Base-by-base conservation (phyloP, 768 basidiomycete species). In the Leccinum rimulosum region DNA sequence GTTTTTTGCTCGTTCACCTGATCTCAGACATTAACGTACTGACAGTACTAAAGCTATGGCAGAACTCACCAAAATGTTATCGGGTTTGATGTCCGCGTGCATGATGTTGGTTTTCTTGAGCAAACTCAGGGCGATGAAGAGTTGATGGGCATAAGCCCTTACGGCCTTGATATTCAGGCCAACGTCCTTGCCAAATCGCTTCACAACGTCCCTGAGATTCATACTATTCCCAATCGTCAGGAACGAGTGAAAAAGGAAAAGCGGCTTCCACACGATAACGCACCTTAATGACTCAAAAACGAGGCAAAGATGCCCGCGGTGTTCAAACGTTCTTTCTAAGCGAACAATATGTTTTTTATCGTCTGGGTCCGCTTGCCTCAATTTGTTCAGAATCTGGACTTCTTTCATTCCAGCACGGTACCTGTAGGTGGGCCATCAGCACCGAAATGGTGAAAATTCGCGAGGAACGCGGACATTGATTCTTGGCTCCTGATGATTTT, bases 21-120 rank as follows among this genome's bases (percentile, higher is more conserved):
- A 55, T 31, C 49, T 30, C 45, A 22, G 58, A 52, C 15, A 54
- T 65, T 45, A 62, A 60, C 56, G 49, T 58, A 59, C 55, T 56
- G 64, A 61, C 59, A 67, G 53, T 47, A 56, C 40, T 50, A 64
- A 45, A 59, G 38, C 3, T 22, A 55, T 10, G 31, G 58, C n/a
- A 17, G 50, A 36, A 81, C 87, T 33, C 62, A 95, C 95, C 68
- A 98, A 73, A 47, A 99, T 96, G 71, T 98, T 98, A 72, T 98
- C 97, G 19, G 97, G 97, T 74, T 98, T 98, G 72, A 99, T 92
- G 70, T 99, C 97, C 7, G 97, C 97, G 68, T 99, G 97, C 85
- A 98, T 97, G 59, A 98, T 86, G 64, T 91, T 93, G 59, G 86
- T 83, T 76, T 98, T 98, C 64, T 86, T 84, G 69, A 98, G 78